These are phyloP conservation scores for Hortaea werneckii DNA, from an alignment of 2,329 filamentous ascomycete species.

Conservation along the genomic window DNA sequence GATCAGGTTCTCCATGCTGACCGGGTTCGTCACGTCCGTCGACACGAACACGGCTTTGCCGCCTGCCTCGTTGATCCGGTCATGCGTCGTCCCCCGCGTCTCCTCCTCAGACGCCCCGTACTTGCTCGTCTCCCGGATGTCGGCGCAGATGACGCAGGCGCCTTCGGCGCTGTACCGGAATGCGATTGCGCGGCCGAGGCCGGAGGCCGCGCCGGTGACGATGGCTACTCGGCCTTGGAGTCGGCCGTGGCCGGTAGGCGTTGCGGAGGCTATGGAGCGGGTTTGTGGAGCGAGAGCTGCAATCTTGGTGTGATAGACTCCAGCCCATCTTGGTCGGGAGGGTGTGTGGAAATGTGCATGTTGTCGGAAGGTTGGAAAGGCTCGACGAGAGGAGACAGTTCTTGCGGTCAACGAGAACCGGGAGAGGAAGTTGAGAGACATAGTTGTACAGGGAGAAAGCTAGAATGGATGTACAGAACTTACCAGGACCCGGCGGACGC, in stretches of 20 bases:
- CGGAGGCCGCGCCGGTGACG: conserved; percentile 21
- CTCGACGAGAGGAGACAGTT: no score
- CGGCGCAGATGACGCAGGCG: conserved; percentile 19
- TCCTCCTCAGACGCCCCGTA: conserved; percentile 11
- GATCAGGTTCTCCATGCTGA: conserved; percentile 16
- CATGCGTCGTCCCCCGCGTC: conserved; percentile 20
- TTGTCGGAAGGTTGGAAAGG: no score
- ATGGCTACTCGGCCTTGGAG: conserved; percentile 7
- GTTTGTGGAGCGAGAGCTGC: no score
- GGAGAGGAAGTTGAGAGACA: no score
- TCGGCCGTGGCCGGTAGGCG: not conserved
- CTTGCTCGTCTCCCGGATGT: conserved; percentile 14
- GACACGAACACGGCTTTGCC: conserved; percentile 28
- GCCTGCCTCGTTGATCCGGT: conserved; percentile 20
- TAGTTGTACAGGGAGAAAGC: no score
- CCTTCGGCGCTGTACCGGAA: conserved; percentile 17
- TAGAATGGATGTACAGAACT: no score
- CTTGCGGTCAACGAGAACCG: no score
- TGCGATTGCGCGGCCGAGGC: conserved; percentile 19
- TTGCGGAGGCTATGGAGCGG: not conserved
- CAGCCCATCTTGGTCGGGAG: no score
- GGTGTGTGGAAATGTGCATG: no score
- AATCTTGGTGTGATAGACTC: no score
- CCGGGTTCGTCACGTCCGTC: conserved; percentile 22
- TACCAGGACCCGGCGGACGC: no score